Evolutionary conservation across 2,329 filamentous ascomycete genomes (phyloP), one percentile per base, ranked within the genome.

Genomic region (Microdochium paspali): DNA sequence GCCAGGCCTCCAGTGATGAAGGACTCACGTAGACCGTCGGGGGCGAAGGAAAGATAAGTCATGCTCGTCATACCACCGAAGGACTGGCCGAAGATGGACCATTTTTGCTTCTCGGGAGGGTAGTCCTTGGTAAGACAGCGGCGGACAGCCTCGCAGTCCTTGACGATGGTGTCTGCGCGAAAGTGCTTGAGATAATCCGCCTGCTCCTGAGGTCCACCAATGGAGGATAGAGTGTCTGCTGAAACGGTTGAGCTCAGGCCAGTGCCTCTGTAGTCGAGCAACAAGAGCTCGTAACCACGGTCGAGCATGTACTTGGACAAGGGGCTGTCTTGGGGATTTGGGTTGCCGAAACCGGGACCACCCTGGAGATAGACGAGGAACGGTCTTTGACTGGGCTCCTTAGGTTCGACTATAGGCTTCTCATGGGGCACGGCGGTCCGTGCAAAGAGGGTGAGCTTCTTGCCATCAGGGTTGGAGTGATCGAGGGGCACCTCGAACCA

Each of bases 181-280:
- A 95, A 95, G 32, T 82, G 73, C 61, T 85, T 86, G 53, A 97
- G 74, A 58, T 95, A 95, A 46, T 82, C 77, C 6, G 85, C 85
- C 65, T 96, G 89, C 49, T 79, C 79, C 43, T 76, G 65, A 1
- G 78, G 69, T 49, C 79, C 76, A 4, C 84, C 85, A 32, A 82
- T 75, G 12, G 77, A 68, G 28, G 77, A 75, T 4, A 96, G 73
- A 6, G 84, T 89, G 9, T 77, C 78, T 9, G 86, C 80, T 1
- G 85, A 85, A 39, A 96, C 79, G 1, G 90, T 85, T 2, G 82
- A 86, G 60, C 87, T 94, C 45, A 95, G 70, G 1, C 91, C 91
- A 3, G 89, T 94, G 12, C 91, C 91, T 45, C 91, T 81, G 63
- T 95, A 90, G 63, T 97, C 91, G n/a, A 97, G 76, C 53, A 85